A percentile compares a stretch with the other conserved stretches of the same genome.
phyloP scores from a whole-genome alignment of 306 rosid species.

The Lathyrus oleraceus region DNA sequence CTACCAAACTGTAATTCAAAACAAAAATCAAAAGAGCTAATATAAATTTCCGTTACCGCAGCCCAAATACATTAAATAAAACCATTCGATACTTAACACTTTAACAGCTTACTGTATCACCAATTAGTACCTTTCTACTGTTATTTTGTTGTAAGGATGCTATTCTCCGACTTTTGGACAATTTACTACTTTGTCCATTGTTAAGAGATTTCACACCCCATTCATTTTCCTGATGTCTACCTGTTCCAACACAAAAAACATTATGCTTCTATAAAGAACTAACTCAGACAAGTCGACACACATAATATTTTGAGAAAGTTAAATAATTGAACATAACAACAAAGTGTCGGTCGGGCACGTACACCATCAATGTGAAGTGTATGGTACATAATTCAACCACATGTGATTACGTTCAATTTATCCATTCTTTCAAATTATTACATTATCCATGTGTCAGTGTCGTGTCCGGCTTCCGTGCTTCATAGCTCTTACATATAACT shows the following conservation, averaged over 20 bases:
- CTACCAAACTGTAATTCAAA: conserved; percentile 51
- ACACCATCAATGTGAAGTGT: neutral
- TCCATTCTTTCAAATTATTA: no score
- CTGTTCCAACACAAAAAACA: conserved; percentile 44
- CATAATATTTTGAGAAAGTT: neutral
- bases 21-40: neutral
- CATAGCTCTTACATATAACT: neutral
- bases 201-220: conserved; percentile 40
- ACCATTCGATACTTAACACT: conserved; percentile 15
- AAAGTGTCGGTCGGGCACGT: neutral
- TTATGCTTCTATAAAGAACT: neutral
- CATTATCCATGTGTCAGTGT: no score
- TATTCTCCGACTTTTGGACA: conserved; percentile 39
- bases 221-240: conserved; percentile 38
- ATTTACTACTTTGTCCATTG: conserved; percentile 36
- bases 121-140: conserved; percentile 59
- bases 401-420: no score
- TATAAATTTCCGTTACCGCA: conserved; percentile 3
- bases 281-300: neutral
- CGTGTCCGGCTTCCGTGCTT: neutral
- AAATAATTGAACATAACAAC: neutral
- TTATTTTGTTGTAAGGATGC: conserved; percentile 36
- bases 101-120: conserved; percentile 18
- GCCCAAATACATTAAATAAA: conserved; percentile 23
- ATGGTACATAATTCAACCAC: neutral